Evolutionary conservation across 78 protist species (phyloP).

Genomic region (Dictyostelium purpureum): DNA sequence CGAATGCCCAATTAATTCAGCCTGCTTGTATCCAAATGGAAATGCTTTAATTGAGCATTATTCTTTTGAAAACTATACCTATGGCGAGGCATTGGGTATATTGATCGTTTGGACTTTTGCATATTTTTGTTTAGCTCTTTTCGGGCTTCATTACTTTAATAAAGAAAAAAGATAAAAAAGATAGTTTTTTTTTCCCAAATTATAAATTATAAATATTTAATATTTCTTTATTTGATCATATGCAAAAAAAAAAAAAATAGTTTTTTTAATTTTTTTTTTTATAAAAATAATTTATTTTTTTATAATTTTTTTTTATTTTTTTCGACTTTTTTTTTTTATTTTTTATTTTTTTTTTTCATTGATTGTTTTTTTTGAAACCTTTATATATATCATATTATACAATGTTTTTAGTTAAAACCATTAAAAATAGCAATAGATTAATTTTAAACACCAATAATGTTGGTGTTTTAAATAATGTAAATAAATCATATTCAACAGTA

Average conservation of each 20-base stretch:
- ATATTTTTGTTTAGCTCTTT: not conserved
- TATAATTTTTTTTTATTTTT: not conserved
- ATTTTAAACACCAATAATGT: not conserved
- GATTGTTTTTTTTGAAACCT: too few species aligned
- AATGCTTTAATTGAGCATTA: conserved; percentile 21
- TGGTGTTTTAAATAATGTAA: not conserved
- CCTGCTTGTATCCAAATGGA: conserved; percentile 49
- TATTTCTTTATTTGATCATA: too few species aligned
- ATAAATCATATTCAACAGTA: conserved; percentile 18
- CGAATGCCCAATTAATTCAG: not conserved
- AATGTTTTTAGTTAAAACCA: conserved; percentile 10
- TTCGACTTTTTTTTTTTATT: not conserved
- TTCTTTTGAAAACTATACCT: conserved; percentile 17
- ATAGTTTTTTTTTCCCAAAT: too few species aligned
- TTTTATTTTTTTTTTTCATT: not conserved
- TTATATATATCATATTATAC: too few species aligned
- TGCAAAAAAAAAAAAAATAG: too few species aligned
- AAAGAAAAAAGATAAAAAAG: conserved; percentile 35
- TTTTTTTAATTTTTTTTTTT: not conserved
- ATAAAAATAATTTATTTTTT: too few species aligned
- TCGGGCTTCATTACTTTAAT: not conserved
- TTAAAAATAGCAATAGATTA: not conserved
- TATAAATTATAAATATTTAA: too few species aligned
- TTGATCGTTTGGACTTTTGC: conserved; percentile 4
- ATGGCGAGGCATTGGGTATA: conserved; percentile 2